Evolutionary conservation across 2,329 filamentous ascomycete species (phyloP).

Genomic region (Rhinocladiella mackenziei): DNA sequence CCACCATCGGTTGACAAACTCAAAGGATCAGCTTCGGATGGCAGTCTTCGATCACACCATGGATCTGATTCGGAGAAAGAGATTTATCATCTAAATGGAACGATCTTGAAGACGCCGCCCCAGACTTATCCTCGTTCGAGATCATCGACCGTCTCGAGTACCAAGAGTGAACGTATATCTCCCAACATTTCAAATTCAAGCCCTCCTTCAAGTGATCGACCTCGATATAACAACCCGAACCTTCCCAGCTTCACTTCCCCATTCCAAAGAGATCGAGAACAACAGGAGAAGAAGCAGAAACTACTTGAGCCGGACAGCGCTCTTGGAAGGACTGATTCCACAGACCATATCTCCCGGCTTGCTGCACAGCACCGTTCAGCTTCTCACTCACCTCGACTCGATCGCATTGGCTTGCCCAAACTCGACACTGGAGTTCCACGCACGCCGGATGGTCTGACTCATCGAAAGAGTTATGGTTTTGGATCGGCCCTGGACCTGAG

Average conservation of each 20-base stretch:
- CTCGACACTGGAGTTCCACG: slow-evolving; percentile 45
- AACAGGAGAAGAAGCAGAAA: slow-evolving; percentile 33
- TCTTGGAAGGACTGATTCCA: slow-evolving; percentile 12
- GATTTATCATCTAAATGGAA: slow-evolving; percentile 31
- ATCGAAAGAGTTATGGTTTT: slow-evolving; percentile 34
- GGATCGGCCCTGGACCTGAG: slow-evolving; percentile 26
- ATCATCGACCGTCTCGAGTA: slow-evolving; percentile 25
- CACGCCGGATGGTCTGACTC: slow-evolving; percentile 22
- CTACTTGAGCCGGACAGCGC: slow-evolving; percentile 25
- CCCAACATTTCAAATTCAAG: slow-evolving; percentile 9
- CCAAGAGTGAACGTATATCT: slow-evolving; percentile 19
- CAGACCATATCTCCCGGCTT: slow-evolving; percentile 44
- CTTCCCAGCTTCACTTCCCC: slow-evolving; percentile 52
- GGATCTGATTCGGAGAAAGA: slow-evolving; percentile 47
- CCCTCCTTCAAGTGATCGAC: slow-evolving; percentile 12
- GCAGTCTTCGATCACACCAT: slow-evolving; percentile 44
- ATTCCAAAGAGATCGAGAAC: slow-evolving; percentile 38
- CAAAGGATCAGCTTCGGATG: slow-evolving; percentile 41
- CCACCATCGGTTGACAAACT: slow-evolving; percentile 39
- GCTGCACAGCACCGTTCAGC: slow-evolving; percentile 37
- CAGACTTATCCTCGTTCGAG: slow-evolving; percentile 13
- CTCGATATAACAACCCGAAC: slow-evolving; percentile 42
- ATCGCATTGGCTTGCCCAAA: slow-evolving; percentile 47
- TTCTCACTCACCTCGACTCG: slow-evolving; percentile 42
- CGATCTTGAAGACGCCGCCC: slow-evolving; percentile 18